Evolutionary conservation across 169 alveolate genomes (phyloP), one percentile per base, ranked within the genome.

Genomic region (Plasmodium chabaudi): DNA sequence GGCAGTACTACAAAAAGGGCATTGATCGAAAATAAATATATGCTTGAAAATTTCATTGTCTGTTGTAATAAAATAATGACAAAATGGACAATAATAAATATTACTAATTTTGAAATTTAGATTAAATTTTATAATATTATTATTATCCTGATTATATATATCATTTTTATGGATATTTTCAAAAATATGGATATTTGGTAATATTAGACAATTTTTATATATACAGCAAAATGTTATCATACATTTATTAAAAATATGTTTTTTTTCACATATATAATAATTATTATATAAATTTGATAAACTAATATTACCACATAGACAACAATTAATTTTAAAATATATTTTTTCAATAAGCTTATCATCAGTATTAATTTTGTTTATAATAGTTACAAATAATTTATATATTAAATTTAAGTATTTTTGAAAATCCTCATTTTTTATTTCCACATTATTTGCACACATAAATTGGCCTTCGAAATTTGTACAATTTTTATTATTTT

Each of bases 181-280:
- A 1, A 71, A 53, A 12, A 53, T 9, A 60, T 15, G 42, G 21
- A 67, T 25, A 5, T 44, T 82, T 1, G 90, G 90, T 68, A 82
- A 67, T n/a, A 68, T 12, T 13, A 82, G 51, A 61, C 59, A 21
- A 82, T 70, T 82, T 61, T 68, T 82, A 6, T 70, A 56, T 51
- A 82, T 82, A n/a, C 90, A 82, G 17, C 90, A 51, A 53, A 82
- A 70, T 19, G 77, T 82, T 21, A 61, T 15, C 90, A 82, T 82
- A 49, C 90, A 82, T 49, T 82, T 82, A 71, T 67, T 67, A 65
- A 82, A 82, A 39, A 82, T 61, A 70, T 82, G 90, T 21, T 67
- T 82, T 21, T 82, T 44, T 19, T 67, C 72, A 56, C 90, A 82
- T 44, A 82, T 68, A 42, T 82, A 82, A 82, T 82, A 82, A 82